A percentile compares a stretch with the other conserved stretches of the same genome.
phyloP scores from a whole-genome alignment of 192 early-diverging fungal genomes.

The Dispira parvispora region DNA sequence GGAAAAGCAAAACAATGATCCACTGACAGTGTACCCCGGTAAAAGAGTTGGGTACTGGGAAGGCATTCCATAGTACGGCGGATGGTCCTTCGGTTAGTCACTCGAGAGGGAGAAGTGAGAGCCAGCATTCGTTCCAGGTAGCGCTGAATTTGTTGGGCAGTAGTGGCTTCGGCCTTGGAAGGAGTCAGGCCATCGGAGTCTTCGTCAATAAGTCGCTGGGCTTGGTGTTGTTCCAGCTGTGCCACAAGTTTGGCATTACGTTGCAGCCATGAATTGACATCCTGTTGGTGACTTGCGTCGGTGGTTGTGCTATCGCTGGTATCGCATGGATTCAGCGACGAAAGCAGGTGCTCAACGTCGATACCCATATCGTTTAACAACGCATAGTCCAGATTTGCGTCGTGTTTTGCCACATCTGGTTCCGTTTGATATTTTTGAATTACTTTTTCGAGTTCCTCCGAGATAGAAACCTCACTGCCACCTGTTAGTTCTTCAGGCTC shows the following conservation, averaged over 20 bases:
- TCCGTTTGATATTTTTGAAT: not conserved
- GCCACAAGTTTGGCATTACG: not conserved
- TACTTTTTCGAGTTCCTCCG: too few species aligned
- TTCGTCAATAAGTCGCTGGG: not conserved
- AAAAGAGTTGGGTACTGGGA: not conserved
- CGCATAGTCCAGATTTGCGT: not conserved
- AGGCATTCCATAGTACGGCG: not conserved
- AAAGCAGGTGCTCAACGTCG: not conserved
- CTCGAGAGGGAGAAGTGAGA: not conserved
- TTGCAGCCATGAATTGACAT: not conserved
- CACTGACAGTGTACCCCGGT: not conserved
- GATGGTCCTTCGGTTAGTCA: not conserved
- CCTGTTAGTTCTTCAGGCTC: too few species aligned
- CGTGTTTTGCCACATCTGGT: not conserved
- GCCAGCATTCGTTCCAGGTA: not conserved
- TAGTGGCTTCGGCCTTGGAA: not conserved
- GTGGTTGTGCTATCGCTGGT: too few species aligned
- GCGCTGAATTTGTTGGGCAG: not conserved
- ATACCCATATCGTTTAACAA: not conserved
- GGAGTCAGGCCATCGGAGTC: not conserved
- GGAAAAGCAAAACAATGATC: conserved; percentile 8
- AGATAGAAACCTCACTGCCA: too few species aligned
- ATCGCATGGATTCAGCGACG: too few species aligned
- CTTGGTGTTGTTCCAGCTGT: not conserved
- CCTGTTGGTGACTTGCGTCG: too few species aligned